Percentiles rank a stretch among this genome's conserved stretches.
Evolutionary conservation across 768 basidiomycete species (phyloP).

Genomic region (Hirschioporus abietinus): DNA sequence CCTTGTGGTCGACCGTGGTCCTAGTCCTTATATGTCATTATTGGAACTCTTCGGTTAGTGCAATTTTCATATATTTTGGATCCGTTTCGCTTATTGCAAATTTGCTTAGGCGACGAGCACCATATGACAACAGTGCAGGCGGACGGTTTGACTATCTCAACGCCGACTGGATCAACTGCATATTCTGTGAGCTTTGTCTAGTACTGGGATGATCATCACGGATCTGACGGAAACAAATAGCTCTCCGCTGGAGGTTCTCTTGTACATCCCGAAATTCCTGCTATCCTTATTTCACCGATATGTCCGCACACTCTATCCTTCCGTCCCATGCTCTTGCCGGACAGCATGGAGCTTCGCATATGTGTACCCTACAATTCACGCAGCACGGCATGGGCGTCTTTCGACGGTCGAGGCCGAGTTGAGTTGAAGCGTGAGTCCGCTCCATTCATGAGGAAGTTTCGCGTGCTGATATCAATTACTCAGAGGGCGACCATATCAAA

Average conservation of each 20-base stretch:
- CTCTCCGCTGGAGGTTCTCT: constrained; percentile 97
- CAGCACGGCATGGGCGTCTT: constrained; percentile 98
- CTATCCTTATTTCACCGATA: constrained; percentile 93
- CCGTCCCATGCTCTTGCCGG: constrained; percentile 96
- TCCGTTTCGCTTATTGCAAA: constrained; percentile 10
- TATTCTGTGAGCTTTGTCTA: constrained; percentile 73
- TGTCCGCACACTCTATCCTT: constrained; percentile 98
- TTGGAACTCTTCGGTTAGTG: constrained; percentile 91
- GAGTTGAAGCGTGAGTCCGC: constrained; percentile 87
- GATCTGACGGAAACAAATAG: constrained; percentile 27
- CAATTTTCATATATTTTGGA: not conserved
- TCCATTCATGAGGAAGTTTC: constrained; percentile 9
- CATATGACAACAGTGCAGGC: constrained; percentile 99
- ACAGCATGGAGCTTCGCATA: constrained; percentile 96
- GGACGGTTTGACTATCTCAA: constrained; percentile 90
- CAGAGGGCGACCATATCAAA: constrained; percentile 99
- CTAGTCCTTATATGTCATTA: constrained; percentile 94
- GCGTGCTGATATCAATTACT: constrained; percentile 7
- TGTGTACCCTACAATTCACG: constrained; percentile 99
- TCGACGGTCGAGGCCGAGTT: constrained; percentile 94
- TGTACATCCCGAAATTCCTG: constrained; percentile 96
- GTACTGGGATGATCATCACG: not conserved
- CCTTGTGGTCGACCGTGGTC: constrained; percentile 95
- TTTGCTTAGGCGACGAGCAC: constrained; percentile 82
- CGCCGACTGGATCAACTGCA: constrained; percentile 97